A percentile compares a stretch with the other conserved stretches of the same genome.
phyloP scores from a whole-genome alignment of 371 early-diverging fungal genomes.

The Mortierella sp. region DNA sequence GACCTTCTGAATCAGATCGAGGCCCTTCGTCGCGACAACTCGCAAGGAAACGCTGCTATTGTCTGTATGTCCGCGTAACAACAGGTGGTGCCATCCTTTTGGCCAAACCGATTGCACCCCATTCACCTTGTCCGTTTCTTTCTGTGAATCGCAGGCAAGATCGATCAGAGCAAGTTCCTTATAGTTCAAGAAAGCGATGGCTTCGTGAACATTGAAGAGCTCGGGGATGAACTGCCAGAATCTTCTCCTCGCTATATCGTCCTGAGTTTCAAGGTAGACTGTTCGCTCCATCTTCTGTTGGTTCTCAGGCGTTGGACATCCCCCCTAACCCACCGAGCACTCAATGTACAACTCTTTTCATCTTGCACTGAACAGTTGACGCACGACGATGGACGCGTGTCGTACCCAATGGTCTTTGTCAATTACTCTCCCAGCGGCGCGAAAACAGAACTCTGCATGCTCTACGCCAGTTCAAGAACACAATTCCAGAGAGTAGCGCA shows the following conservation, averaged over 20 bases:
- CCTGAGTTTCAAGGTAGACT: constrained; percentile 67
- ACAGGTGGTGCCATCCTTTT: too few species aligned
- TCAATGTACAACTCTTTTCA: background rate
- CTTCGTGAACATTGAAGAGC: constrained; percentile 64
- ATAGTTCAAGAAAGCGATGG: constrained; percentile 62
- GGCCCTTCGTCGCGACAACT: constrained; percentile 69
- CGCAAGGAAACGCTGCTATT: constrained; percentile 66
- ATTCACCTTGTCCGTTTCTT: too few species aligned
- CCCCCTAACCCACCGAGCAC: too few species aligned
- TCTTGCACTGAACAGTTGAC: constrained; percentile 48
- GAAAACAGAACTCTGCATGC: constrained; percentile 67
- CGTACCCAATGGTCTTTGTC: constrained; percentile 73
- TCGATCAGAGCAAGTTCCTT: constrained; percentile 61
- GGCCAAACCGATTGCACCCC: too few species aligned
- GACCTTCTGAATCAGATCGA: constrained; percentile 65
- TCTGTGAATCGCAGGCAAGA: constrained; percentile 59
- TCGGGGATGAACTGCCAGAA: constrained; percentile 74
- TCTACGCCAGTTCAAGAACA: constrained; percentile 76
- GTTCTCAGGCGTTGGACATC: too few species aligned
- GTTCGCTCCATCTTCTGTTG: background rate
- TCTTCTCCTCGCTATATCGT: constrained; percentile 75
- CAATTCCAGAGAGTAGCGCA: constrained; percentile 65
- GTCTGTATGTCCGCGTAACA: constrained; percentile 57
- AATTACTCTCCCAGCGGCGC: constrained; percentile 73
- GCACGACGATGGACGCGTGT: constrained; percentile 71